Percentiles rank a stretch among this genome's conserved stretches.
Evolutionary conservation across 345 rosid genomes (phyloP).

Genomic region (Gossypium herbaceum): DNA sequence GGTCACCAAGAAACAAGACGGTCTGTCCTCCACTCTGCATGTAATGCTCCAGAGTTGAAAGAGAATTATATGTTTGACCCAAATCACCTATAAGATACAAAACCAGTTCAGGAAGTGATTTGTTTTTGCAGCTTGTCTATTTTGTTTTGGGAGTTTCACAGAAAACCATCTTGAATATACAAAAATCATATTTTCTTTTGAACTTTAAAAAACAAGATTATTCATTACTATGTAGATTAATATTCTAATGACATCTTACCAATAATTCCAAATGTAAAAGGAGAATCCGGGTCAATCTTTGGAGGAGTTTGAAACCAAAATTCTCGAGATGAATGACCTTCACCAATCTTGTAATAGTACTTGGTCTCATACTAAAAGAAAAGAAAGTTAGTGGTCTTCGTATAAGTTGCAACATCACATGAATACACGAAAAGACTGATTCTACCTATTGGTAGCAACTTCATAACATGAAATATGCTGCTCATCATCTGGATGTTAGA

Average conservation of each 20-base stretch:
- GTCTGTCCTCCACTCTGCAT: slow-evolving; percentile 80
- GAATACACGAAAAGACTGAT: neutral
- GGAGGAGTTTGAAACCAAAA: slow-evolving; percentile 95
- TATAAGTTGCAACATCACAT: neutral
- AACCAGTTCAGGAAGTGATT: neutral
- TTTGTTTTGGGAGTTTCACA: neutral
- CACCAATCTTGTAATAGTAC: slow-evolving; percentile 82
- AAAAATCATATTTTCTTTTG: neutral
- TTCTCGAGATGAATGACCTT: slow-evolving; percentile 62
- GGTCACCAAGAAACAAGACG: slow-evolving; percentile 89
- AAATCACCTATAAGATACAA: slow-evolving; percentile 66
- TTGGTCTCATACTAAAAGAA: slow-evolving; percentile 67
- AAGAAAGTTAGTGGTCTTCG: neutral
- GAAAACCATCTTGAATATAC: neutral
- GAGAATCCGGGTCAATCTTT: slow-evolving; percentile 56
- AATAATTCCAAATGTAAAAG: slow-evolving; percentile 88
- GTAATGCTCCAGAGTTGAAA: slow-evolving; percentile 84
- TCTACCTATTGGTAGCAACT: neutral
- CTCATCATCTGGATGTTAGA: neutral
- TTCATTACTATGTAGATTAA: neutral
- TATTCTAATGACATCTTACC: slow-evolving; percentile 43
- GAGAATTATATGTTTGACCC: slow-evolving; percentile 96
- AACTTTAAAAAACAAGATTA: neutral
- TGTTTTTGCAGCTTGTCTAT: neutral
- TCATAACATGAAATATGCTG: neutral